Base-by-base conservation (phyloP, 2,329 filamentous ascomycete species). In the Monosporascus sp. region DNA sequence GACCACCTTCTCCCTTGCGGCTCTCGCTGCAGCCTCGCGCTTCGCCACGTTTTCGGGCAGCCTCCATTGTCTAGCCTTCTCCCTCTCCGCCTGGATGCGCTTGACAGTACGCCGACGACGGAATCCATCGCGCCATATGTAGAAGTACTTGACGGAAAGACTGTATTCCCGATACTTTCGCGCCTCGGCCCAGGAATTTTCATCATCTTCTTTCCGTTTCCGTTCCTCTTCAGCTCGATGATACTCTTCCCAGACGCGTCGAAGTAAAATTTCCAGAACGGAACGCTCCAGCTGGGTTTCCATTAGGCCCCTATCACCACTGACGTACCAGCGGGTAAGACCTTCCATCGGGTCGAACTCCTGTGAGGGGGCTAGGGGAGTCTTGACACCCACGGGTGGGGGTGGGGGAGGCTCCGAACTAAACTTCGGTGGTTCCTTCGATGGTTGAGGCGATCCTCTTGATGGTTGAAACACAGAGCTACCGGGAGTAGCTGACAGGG, bases 321-420 rank as follows among this genome's bases (percentile, higher is more conserved):
- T 65, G 3, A 82, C 77, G 51, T 77, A 78, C 81, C 81, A 84
- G 25, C 70, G 72, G 0, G 78, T 73, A 31, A 84, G 76, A 47
- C 77, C 72, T 6, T 66, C 74, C 59, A 83, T 70, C 2, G 70
- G 60, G 53, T 82, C 77, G 17, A 15, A 24, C 24, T 68, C 55
- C 38, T 65, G 60, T 57, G 56, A 1, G 52, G 35, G 20, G 60
- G 52, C 7, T 60, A 55, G 2, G 53, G 48, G n/a, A 52, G 51
- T 1, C 54, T 47, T 6, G 54, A 35, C 7, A 8, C 48, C 35
- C 18, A 58, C 41, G 46, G 58, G 43, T 18, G 52, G 48, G 14
- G 50, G 52, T 50, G 41, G 55, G 48, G 48, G 35, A 41, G 18
- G 25, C 45, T 7, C 45, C 17, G 48, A 52, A 22, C 18, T 48